These are phyloP conservation scores for Escovopsis weberi DNA, from an alignment of 2,329 filamentous ascomycete genomes.

Conservation along the genomic window DNA sequence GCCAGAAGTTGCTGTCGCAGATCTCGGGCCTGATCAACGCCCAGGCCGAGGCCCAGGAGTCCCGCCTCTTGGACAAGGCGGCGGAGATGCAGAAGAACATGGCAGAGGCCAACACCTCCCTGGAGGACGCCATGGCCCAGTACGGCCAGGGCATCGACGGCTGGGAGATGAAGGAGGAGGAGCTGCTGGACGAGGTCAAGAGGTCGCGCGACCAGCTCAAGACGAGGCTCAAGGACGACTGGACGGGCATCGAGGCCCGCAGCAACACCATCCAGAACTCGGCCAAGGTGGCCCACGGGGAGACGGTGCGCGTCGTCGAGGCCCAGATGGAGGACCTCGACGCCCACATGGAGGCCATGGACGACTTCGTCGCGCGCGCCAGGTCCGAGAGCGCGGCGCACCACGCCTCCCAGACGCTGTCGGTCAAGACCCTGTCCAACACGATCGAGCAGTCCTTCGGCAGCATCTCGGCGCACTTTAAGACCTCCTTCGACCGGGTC, in stretches of 20 bases:
- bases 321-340: constrained; percentile 79
- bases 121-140: constrained; percentile 49
- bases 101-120: constrained; percentile 41
- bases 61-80: constrained; percentile 51
- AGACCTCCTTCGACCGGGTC: constrained; percentile 52
- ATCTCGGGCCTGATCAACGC: constrained; percentile 64
- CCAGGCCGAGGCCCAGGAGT: constrained; percentile 59
- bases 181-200: constrained; percentile 55
- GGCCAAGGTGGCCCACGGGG: constrained; percentile 75
- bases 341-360: constrained; percentile 75
- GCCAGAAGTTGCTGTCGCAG: constrained; percentile 57
- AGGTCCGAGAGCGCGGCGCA: constrained; percentile 67
- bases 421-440: constrained; percentile 48
- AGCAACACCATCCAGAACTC: constrained; percentile 73
- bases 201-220: constrained; percentile 67
- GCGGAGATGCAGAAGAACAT: constrained; percentile 50
- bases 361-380: constrained; percentile 78
- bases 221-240: constrained; percentile 71
- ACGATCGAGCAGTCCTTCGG: constrained; percentile 61
- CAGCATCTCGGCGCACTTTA: constrained; percentile 56
- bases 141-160: constrained; percentile 59
- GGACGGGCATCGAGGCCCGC: constrained; percentile 63
- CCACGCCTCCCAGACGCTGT: constrained; percentile 53
- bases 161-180: constrained; percentile 57
- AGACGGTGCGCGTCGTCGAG: constrained; percentile 80